These are phyloP conservation scores for Tranzscheliella williamsii DNA, from an alignment of 1,284 basidiomycete species.

Conservation along the genomic window DNA sequence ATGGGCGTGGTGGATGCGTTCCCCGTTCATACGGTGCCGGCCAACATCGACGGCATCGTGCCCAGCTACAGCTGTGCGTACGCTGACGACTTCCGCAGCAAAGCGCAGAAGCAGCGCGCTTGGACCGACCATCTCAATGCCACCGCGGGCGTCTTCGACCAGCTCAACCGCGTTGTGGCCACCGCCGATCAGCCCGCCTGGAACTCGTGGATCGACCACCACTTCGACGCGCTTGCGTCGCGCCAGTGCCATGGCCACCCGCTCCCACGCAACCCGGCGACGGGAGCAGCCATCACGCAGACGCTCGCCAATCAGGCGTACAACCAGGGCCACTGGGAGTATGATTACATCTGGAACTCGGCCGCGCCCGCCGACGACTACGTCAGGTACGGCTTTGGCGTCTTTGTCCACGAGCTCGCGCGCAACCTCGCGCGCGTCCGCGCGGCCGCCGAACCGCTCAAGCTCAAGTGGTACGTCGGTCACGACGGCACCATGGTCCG, in stretches of 20 bases:
- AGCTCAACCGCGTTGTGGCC: constrained; percentile 64
- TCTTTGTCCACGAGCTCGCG: constrained; percentile 32
- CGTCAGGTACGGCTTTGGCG: constrained; percentile 39
- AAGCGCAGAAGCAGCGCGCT: constrained; percentile 36
- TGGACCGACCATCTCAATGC: constrained; percentile 67
- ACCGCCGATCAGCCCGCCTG: constrained; percentile 64
- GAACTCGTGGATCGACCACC: constrained; percentile 65
- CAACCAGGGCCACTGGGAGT: constrained; percentile 45
- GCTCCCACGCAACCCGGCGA: constrained; percentile 24
- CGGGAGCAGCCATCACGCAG: constrained; percentile 13
- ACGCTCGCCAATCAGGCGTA: constrained; percentile 37
- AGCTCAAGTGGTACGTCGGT: constrained; percentile 40
- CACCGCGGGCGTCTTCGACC: constrained; percentile 63
- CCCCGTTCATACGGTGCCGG: constrained; percentile 55
- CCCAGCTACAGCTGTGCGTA: constrained; percentile 66
- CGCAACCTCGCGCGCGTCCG: constrained; percentile 11
- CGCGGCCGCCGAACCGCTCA: constrained; percentile 9
- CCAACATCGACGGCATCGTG: constrained; percentile 64
- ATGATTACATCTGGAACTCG: constrained; percentile 52
- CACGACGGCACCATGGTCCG: constrained; percentile 52
- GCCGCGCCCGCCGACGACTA: constrained; percentile 37
- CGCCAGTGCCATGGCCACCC: constrained; percentile 42
- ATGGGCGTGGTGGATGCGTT: constrained; percentile 63
- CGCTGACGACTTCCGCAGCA: constrained; percentile 64
- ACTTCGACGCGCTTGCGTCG: constrained; percentile 40